These are phyloP conservation scores for Pseudogymnoascus sp. DNA, from an alignment of 2,329 filamentous ascomycete genomes.

Conservation along the genomic window DNA sequence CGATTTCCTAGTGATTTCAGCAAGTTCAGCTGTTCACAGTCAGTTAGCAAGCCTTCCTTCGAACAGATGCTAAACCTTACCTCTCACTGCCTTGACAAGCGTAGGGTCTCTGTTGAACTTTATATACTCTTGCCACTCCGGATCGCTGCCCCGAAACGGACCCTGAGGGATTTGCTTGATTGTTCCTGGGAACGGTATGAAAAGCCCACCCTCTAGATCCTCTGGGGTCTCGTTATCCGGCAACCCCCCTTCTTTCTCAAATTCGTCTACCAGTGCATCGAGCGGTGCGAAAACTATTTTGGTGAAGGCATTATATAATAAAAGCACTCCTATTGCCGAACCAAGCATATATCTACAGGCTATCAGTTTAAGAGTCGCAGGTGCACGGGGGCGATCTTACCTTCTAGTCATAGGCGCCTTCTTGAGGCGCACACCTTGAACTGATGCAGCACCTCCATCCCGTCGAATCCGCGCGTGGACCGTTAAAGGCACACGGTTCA, in stretches of 20 bases:
- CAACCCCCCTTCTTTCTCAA: conserved; percentile 30
- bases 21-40: conserved; percentile 38
- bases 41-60: conserved; percentile 12
- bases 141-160: conserved; percentile 50
- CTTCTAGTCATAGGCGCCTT: background rate
- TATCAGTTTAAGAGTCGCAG: background rate
- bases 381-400: background rate
- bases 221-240: conserved; percentile 38
- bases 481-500: background rate
- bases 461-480: background rate
- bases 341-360: conserved; percentile 23
- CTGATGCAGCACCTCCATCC: background rate
- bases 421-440: conserved; percentile 7
- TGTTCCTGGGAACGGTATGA: conserved; percentile 57
- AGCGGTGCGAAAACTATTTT: conserved; percentile 42
- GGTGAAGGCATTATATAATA: conserved; percentile 38
- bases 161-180: conserved; percentile 40
- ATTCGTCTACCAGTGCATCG: conserved; percentile 32
- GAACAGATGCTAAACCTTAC: conserved; percentile 11
- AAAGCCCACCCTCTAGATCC: conserved; percentile 39
- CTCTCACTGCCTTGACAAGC: conserved; percentile 32
- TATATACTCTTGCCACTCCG: conserved; percentile 57
- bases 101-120: conserved; percentile 48
- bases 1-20: conserved; percentile 35
- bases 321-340: conserved; percentile 29